Evolutionary conservation across 2,329 filamentous ascomycete genomes (phyloP).

Genomic region (Pseudopithomyces chartarum): DNA sequence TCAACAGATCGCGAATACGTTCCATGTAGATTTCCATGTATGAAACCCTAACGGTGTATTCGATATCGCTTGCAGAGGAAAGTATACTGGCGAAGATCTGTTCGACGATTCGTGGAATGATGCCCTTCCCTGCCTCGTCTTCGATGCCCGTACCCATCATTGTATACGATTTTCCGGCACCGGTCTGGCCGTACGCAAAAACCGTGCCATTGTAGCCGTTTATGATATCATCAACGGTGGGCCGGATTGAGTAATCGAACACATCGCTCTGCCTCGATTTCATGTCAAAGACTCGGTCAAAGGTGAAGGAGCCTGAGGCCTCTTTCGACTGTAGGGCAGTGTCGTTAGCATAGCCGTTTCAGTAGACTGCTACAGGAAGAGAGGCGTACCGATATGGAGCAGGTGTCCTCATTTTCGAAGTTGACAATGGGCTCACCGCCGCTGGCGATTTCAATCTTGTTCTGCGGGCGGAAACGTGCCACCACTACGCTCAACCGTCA

Average conservation of each 20-base stretch:
- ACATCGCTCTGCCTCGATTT: slow-evolving; percentile 87
- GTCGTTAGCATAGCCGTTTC: slow-evolving; percentile 16
- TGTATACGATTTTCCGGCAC: slow-evolving; percentile 97
- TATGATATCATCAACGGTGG: slow-evolving; percentile 95
- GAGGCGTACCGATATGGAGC: slow-evolving; percentile 73
- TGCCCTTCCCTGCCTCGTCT: slow-evolving; percentile 83
- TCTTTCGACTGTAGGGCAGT: slow-evolving; percentile 71
- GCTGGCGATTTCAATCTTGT: slow-evolving; percentile 87
- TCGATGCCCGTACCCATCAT: slow-evolving; percentile 99
- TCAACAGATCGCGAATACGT: slow-evolving; percentile 89
- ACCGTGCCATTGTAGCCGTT: slow-evolving; percentile 99
- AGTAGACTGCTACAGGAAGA: neutral
- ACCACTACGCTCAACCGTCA: slow-evolving; percentile 67
- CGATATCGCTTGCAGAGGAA: slow-evolving; percentile 87
- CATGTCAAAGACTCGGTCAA: slow-evolving; percentile 98
- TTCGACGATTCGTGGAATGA: slow-evolving; percentile 95
- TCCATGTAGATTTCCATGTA: slow-evolving; percentile 99
- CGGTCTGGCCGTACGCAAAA: slow-evolving; percentile 97
- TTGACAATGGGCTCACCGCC: slow-evolving; percentile 90
- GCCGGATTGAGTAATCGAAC: slow-evolving; percentile 96
- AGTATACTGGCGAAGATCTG: slow-evolving; percentile 97
- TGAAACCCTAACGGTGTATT: slow-evolving; percentile 97
- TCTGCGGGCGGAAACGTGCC: slow-evolving; percentile 96
- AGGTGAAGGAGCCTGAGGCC: slow-evolving; percentile 81
- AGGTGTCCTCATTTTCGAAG: slow-evolving; percentile 89